phyloP scores from a whole-genome alignment of 2,329 filamentous ascomycete species.

The Cladophialophora carrionii region DNA sequence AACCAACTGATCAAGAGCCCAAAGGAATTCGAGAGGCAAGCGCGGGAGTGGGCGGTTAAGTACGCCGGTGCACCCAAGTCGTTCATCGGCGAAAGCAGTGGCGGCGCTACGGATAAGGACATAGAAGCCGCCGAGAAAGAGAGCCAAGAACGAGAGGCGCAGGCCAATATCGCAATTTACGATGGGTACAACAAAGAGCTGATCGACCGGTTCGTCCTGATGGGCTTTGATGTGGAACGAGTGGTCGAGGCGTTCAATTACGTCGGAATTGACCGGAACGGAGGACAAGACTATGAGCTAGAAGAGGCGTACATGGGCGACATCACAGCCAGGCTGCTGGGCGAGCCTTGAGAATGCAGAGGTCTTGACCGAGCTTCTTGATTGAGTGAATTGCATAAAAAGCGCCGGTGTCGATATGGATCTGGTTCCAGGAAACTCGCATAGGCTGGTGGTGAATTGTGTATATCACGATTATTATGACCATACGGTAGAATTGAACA shows the following conservation, averaged over 20 bases:
- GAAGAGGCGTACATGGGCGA: conserved; percentile 90
- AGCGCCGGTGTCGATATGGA: conserved; percentile 33
- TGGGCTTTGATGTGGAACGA: conserved; percentile 88
- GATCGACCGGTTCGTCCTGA: conserved; percentile 79
- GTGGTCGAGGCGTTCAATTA: conserved; percentile 83
- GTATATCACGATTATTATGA: conserved; percentile 31
- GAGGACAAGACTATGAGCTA: conserved; percentile 79
- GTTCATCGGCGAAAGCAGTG: conserved; percentile 58
- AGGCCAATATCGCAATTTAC: conserved; percentile 65
- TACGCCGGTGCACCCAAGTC: conserved; percentile 74
- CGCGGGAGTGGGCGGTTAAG: conserved; percentile 86
- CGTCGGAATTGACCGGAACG: conserved; percentile 77
- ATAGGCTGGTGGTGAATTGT: conserved; percentile 11
- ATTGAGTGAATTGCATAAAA: conserved; percentile 22
- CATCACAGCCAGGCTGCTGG: conserved; percentile 80
- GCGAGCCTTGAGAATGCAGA: conserved; percentile 62
- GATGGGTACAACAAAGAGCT: conserved; percentile 84
- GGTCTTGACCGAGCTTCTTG: neutral
- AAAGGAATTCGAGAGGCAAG: conserved; percentile 76
- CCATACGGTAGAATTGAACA: conserved; percentile 4
- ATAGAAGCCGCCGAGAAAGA: conserved; percentile 59
- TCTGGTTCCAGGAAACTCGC: conserved; percentile 19
- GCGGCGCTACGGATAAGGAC: conserved; percentile 57
- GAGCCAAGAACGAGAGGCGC: conserved; percentile 52
- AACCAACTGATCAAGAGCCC: conserved; percentile 82